These are phyloP conservation scores for Pseudocercospora pini-densiflorae DNA, from an alignment of 2,329 filamentous ascomycete genomes.

Conservation along the genomic window DNA sequence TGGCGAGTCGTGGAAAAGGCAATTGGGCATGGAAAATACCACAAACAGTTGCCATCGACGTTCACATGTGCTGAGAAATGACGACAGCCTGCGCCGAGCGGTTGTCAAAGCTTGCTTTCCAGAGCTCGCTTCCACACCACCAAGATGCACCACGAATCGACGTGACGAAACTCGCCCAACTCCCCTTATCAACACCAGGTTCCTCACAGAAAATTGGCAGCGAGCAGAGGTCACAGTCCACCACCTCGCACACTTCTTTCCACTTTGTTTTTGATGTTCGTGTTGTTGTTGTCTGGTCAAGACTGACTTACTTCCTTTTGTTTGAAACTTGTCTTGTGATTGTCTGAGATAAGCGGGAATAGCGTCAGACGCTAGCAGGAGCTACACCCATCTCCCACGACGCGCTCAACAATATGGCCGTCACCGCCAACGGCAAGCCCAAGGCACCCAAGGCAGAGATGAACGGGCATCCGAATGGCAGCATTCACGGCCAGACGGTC, in stretches of 20 bases:
- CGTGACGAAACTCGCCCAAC: too few species aligned
- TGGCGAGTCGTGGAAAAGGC: neutral
- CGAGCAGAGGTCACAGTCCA: neutral
- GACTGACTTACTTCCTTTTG: neutral
- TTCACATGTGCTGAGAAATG: neutral
- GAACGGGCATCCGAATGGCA: slow-evolving; percentile 30
- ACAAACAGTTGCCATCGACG: neutral
- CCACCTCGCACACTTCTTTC: neutral
- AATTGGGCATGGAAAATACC: neutral
- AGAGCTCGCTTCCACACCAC: neutral
- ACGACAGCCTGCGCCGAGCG: neutral
- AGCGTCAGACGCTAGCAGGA: neutral
- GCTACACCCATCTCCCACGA: neutral
- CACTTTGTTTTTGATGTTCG: neutral
- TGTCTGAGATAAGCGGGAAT: neutral
- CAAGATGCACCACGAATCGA: neutral
- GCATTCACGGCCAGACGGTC: slow-evolving; percentile 13
- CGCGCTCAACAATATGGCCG: slow-evolving; percentile 5
- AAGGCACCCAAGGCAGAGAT: slow-evolving; percentile 18
- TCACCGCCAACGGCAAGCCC: slow-evolving; percentile 13
- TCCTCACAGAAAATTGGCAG: neutral
- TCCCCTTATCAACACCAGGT: neutral
- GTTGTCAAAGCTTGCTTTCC: neutral
- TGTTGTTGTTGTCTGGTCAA: neutral
- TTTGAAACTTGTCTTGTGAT: slow-evolving; percentile 4